A percentile compares a stretch with the other conserved stretches of the same genome.
Conservation (phyloP, 768 basidiomycete genomes). For the Boletus sp. region DNA sequence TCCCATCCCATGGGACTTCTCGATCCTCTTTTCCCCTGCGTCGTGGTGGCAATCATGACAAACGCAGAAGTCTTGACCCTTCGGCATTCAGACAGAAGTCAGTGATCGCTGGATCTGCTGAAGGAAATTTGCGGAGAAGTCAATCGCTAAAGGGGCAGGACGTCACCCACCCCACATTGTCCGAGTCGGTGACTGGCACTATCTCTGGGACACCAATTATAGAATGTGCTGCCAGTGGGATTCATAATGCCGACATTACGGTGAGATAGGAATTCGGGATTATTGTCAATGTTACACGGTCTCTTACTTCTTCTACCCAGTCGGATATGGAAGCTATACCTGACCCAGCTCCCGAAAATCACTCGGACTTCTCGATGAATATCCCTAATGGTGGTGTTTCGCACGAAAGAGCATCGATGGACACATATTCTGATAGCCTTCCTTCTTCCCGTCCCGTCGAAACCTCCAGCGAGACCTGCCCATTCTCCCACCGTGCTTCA, state of each 20-base stretch:
- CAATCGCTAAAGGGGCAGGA: slow-evolving; percentile 27
- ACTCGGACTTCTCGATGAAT: background rate
- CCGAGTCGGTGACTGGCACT: background rate
- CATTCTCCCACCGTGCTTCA: background rate
- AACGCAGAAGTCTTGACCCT: slow-evolving; percentile 17
- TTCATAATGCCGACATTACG: background rate
- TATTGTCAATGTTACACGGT: background rate
- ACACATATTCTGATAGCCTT: background rate
- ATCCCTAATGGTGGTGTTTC: background rate
- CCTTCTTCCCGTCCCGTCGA: background rate
- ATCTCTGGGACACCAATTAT: background rate
- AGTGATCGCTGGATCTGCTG: background rate
- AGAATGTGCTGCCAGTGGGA: background rate
- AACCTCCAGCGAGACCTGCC: background rate
- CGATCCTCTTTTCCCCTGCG: background rate
- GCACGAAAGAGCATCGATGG: background rate
- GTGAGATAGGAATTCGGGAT: slow-evolving; percentile 4
- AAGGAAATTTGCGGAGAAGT: slow-evolving; percentile 26
- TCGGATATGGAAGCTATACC: background rate
- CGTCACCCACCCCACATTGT: background rate
- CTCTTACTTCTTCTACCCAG: slow-evolving; percentile 5
- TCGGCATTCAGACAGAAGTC: background rate
- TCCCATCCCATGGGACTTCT: background rate
- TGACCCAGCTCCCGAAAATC: background rate
- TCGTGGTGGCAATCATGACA: slow-evolving; percentile 7